These are phyloP conservation scores for Hyaloscypha hepaticicola DNA, from an alignment of 495 filamentous ascomycete genomes.

Conservation along the genomic window DNA sequence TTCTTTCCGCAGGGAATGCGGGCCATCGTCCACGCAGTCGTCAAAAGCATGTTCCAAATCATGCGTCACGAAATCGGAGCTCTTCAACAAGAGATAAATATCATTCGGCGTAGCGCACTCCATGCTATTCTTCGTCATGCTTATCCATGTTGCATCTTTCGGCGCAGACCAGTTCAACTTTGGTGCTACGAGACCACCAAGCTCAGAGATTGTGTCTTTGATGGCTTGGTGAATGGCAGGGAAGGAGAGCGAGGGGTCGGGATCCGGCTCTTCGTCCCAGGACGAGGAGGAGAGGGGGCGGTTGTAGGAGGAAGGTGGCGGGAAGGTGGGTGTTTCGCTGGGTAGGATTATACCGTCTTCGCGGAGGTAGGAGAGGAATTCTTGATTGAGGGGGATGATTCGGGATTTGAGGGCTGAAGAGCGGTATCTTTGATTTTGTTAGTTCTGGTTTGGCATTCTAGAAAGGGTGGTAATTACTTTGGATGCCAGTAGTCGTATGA, in stretches of 20 bases:
- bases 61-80: conserved; percentile 88
- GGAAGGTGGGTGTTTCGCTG: conserved; percentile 29
- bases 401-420: conserved; percentile 78
- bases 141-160: conserved; percentile 96
- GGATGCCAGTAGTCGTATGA: conserved; percentile 91
- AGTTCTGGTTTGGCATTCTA: background rate
- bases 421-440: conserved; percentile 58
- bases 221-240: conserved; percentile 74
- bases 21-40: conserved; percentile 53
- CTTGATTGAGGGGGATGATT: conserved; percentile 68
- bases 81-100: conserved; percentile 90
- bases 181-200: conserved; percentile 80
- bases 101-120: conserved; percentile 87
- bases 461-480: conserved; percentile 45
- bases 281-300: conserved; percentile 40
- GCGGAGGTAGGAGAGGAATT: conserved; percentile 84
- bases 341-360: conserved; percentile 86
- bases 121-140: conserved; percentile 77
- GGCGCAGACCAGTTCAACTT: conserved; percentile 98
- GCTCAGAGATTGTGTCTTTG: conserved; percentile 68
- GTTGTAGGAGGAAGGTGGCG: conserved; percentile 9
- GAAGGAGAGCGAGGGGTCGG: conserved; percentile 46
- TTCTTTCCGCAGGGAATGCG: conserved; percentile 6
- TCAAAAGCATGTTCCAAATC: conserved; percentile 93
- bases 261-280: conserved; percentile 38